Percentiles rank a stretch among this genome's conserved stretches.
Conservation (phyloP, 192 early-diverging fungal species). For the Coemansia sp. region DNA sequence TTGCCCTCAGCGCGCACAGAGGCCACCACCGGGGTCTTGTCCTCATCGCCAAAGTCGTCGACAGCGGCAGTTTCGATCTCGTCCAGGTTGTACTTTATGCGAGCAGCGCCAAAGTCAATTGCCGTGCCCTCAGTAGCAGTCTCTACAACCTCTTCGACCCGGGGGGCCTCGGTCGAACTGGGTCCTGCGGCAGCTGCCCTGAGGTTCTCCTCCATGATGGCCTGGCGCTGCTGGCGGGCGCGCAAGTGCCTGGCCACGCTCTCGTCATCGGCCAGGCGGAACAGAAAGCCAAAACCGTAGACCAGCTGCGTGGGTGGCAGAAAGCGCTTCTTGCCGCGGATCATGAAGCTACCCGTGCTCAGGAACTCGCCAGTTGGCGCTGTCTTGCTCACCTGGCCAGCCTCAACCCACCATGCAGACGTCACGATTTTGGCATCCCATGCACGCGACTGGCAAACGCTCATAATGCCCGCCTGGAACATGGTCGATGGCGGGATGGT, state of each 20-base stretch:
- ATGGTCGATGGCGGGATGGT: slow-evolving; percentile 85
- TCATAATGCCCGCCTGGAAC: slow-evolving; percentile 94
- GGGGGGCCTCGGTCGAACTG: not conserved
- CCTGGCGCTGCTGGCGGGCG: slow-evolving; percentile 58
- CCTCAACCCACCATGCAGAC: slow-evolving; percentile 90
- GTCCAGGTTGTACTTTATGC: slow-evolving; percentile 54
- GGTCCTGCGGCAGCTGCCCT: slow-evolving; percentile 7
- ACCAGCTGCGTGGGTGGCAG: slow-evolving; percentile 90
- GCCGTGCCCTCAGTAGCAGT: not conserved
- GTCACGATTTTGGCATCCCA: slow-evolving; percentile 98
- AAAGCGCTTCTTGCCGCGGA: slow-evolving; percentile 91
- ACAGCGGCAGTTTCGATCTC: slow-evolving; percentile 43
- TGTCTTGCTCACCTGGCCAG: slow-evolving; percentile 82
- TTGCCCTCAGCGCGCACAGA: slow-evolving; percentile 3
- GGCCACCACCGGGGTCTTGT: not conserved
- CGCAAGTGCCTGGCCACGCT: slow-evolving; percentile 69
- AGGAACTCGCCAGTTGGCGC: slow-evolving; percentile 91
- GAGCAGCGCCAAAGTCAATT: slow-evolving; percentile 37
- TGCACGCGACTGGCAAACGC: slow-evolving; percentile 87
- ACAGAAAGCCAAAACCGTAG: slow-evolving; percentile 95
- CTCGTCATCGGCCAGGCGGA: slow-evolving; percentile 79
- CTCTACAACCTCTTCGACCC: not conserved
- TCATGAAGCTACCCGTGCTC: slow-evolving; percentile 88
- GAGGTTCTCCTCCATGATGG: slow-evolving; percentile 34
- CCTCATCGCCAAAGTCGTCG: slow-evolving; percentile 16